Base-by-base conservation (phyloP, 805 yeast genomes). In the Saturnispora serradocipensis region DNA sequence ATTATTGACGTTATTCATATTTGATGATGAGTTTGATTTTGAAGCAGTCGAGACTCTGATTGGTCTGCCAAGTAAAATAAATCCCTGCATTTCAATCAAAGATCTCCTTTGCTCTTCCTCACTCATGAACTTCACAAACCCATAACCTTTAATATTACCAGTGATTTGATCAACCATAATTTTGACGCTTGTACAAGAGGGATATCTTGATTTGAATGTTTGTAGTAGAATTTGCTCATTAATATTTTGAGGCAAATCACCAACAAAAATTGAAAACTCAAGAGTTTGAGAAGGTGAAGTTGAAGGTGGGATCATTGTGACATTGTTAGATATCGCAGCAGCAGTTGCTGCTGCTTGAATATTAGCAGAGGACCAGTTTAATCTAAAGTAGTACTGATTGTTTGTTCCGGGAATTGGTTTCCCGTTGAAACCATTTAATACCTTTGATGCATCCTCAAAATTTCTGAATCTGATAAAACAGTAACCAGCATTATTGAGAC, bases 51-150 rank as follows among this genome's bases (percentile, higher is more conserved):
- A 81, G 30, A 89, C 86, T 55, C 93, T 73, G 48, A 89, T 84
- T 5, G 95, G 84, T 57, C 90, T 73, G 16, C 86, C 84, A 51
- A 84, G 82, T 44, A 88, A 67, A 39, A 79, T 70, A 18, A 74
- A 74, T 4, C 96, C 95, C 67, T 86, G 90, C 95, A 88, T 86
- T 62, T 86, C 95, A 22, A 73, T 61, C 40, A 88, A 65, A 0
- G 96, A 88, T 48, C 81, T 75, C 58, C 81, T 83, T 66, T 84
- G 88, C 39, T 84, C 88, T 10, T 74, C 73, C 54, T 78, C 82
- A 53, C 75, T 75, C 35, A 73, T 61, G 63, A 89, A 88, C 55
- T 87, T 80, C n/a, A 88, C 87, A 70, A 90, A 90, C 2, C 97
- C 97, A 66, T 85, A 89, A 11, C 96, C 96, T 61, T 86, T 82